Conservation (phyloP, 202 grass and related monocot species). For the Hordeum pubiflorum region DNA sequence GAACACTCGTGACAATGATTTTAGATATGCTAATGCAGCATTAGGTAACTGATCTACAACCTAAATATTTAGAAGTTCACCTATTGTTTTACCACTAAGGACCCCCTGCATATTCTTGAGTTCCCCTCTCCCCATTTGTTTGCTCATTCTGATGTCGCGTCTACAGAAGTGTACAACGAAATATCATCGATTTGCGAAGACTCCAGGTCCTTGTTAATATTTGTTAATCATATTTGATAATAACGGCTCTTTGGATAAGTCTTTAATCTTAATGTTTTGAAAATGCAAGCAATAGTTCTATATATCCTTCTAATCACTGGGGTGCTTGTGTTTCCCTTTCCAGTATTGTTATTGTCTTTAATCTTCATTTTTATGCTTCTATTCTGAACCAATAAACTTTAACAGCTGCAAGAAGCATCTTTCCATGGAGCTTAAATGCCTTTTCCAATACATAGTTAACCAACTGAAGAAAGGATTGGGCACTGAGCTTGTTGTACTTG, state of each 20-base stretch:
- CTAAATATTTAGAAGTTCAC: background rate
- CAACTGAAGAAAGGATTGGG: slow-evolving; percentile 89
- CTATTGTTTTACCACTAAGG: background rate
- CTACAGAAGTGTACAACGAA: background rate
- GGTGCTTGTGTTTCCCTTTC: background rate
- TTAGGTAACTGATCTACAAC: background rate
- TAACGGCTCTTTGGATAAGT: too few relatives aligned
- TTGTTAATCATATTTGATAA: background rate
- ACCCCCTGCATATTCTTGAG: background rate
- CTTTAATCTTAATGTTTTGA: background rate
- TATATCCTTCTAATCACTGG: background rate
- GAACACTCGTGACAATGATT: background rate
- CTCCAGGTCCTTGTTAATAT: background rate
- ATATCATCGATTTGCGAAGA: background rate
- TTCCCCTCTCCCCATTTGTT: background rate
- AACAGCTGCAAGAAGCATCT: slow-evolving; percentile 91
- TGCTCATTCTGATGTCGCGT: background rate
- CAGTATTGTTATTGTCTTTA: slow-evolving; percentile 11
- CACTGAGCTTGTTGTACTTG: slow-evolving; percentile 84
- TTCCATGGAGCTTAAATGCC: slow-evolving; percentile 90
- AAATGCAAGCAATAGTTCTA: background rate
- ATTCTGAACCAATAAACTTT: slow-evolving; percentile 26
- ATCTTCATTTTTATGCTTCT: background rate
- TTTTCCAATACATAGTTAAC: slow-evolving; percentile 98
- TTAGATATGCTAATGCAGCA: slow-evolving; percentile 4